Conservation (phyloP, 2,329 filamentous ascomycete species). For the Colletotrichum cordylinicola region DNA sequence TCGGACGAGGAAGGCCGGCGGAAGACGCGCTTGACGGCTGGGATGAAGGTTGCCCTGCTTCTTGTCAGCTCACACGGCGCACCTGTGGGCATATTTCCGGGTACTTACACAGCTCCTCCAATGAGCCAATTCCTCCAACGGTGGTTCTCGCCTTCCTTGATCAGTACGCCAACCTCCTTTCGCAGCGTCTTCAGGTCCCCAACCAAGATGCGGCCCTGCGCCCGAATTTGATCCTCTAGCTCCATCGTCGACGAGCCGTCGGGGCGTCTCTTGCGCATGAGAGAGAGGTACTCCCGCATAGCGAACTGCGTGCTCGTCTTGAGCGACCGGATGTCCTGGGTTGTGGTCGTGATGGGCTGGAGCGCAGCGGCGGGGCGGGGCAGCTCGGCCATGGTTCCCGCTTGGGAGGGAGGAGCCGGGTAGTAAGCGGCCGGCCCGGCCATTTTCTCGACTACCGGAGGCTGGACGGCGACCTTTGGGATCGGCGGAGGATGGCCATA, state of each 20-base stretch:
- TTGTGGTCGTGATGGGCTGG: constrained; percentile 20
- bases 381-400: background rate
- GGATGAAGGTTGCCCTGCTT: constrained; percentile 55
- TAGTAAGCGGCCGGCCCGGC: constrained; percentile 8
- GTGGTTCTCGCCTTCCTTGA: constrained; percentile 50
- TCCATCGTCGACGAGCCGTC: constrained; percentile 36
- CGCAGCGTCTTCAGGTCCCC: constrained; percentile 50
- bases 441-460: constrained; percentile 1
- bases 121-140: constrained; percentile 60
- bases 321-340: constrained; percentile 35
- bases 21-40: constrained; percentile 57
- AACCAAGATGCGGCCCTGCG: constrained; percentile 47
- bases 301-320: constrained; percentile 40
- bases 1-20: constrained; percentile 46
- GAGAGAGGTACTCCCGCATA: constrained; percentile 39
- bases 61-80: background rate
- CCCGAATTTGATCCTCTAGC: constrained; percentile 48
- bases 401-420: background rate
- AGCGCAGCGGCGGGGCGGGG: constrained; percentile 5
- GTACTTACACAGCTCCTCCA: constrained; percentile 55
- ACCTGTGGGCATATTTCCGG: accelerated
- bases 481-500: constrained; percentile 2
- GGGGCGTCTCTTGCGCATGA: constrained; percentile 34
- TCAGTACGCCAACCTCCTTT: constrained; percentile 47
- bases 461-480: background rate